Percentiles rank a stretch among this genome's conserved stretches.
These are phyloP conservation scores for Pseudozyma tsukubaensis DNA, from an alignment of 1,284 basidiomycete species.

Conservation along the genomic window DNA sequence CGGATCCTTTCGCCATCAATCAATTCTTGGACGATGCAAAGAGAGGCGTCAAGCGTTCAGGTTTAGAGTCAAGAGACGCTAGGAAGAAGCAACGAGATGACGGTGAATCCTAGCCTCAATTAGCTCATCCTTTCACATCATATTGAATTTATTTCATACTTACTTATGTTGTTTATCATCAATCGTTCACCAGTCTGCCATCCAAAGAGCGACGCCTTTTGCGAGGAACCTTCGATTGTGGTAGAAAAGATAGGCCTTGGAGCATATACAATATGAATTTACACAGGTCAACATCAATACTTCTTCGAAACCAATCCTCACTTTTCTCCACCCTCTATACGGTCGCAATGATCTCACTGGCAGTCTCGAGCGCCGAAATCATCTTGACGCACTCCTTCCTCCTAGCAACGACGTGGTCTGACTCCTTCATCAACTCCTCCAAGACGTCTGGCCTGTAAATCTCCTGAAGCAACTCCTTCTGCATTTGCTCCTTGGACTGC, in stretches of 20 bases:
- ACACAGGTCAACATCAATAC: constrained; percentile 1
- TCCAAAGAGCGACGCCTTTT: too few relatives aligned
- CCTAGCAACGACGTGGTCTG: constrained; percentile 65
- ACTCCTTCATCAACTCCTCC: constrained; percentile 67
- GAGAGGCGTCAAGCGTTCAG: constrained; percentile 79
- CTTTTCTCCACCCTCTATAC: constrained; percentile 39
- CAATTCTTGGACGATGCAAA: constrained; percentile 98
- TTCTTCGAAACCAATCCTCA: background rate
- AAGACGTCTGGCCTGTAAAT: constrained; percentile 65
- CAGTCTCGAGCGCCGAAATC: constrained; percentile 66
- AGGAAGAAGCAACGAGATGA: constrained; percentile 29
- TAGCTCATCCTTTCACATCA: background rate
- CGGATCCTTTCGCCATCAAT: constrained; percentile 96
- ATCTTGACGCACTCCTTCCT: constrained; percentile 68
- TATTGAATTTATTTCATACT: background rate
- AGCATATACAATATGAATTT: constrained; percentile 7
- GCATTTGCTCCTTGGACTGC: constrained; percentile 90
- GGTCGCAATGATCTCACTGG: constrained; percentile 66
- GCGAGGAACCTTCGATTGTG: too few relatives aligned
- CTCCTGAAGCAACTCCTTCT: constrained; percentile 79
- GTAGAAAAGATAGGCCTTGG: too few relatives aligned
- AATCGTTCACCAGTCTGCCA: background rate
- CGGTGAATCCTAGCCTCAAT: background rate
- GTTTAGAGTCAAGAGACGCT: constrained; percentile 13
- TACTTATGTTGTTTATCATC: background rate